phyloP scores from a whole-genome alignment of 1,139 yeast genomes.

The Yamadazyma sp. region DNA sequence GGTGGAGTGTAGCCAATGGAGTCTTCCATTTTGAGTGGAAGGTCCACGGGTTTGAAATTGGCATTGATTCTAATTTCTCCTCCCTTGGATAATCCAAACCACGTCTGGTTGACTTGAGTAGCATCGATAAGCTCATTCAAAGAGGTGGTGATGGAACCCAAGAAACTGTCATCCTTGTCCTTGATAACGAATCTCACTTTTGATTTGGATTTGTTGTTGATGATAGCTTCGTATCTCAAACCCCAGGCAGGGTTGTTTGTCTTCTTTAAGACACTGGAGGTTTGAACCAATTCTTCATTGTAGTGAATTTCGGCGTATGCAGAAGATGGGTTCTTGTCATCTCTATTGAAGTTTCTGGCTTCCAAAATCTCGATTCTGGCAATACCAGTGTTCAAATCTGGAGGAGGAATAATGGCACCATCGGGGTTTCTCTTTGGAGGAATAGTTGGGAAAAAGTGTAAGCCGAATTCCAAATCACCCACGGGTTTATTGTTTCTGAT shows the following conservation, averaged over 20 bases:
- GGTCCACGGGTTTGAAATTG: constrained; percentile 82
- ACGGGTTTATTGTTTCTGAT: constrained; percentile 79
- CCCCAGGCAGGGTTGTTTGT: constrained; percentile 71
- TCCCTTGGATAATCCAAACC: constrained; percentile 69
- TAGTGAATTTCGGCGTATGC: constrained; percentile 70
- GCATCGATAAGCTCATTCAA: constrained; percentile 75
- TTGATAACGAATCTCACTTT: constrained; percentile 65
- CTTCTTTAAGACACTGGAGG: constrained; percentile 60
- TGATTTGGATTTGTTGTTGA: constrained; percentile 70
- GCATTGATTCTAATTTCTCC: constrained; percentile 75
- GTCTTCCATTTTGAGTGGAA: constrained; percentile 54
- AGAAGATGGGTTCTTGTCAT: constrained; percentile 47
- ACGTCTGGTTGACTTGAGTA: constrained; percentile 69
- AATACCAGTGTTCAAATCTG: constrained; percentile 92
- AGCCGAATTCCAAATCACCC: constrained; percentile 70
- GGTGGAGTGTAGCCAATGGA: constrained; percentile 86
- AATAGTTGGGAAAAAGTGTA: constrained; percentile 76
- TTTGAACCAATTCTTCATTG: constrained; percentile 57
- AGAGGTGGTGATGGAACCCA: constrained; percentile 63
- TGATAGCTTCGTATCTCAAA: constrained; percentile 64
- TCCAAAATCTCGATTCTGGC: constrained; percentile 56
- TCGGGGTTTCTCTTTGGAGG: constrained; percentile 76
- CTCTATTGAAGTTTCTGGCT: constrained; percentile 45
- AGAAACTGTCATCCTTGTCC: constrained; percentile 54
- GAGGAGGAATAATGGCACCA: constrained; percentile 85